These are phyloP conservation scores for Microdochium bolleyi DNA, from an alignment of 2,329 filamentous ascomycete species.

Conservation along the genomic window DNA sequence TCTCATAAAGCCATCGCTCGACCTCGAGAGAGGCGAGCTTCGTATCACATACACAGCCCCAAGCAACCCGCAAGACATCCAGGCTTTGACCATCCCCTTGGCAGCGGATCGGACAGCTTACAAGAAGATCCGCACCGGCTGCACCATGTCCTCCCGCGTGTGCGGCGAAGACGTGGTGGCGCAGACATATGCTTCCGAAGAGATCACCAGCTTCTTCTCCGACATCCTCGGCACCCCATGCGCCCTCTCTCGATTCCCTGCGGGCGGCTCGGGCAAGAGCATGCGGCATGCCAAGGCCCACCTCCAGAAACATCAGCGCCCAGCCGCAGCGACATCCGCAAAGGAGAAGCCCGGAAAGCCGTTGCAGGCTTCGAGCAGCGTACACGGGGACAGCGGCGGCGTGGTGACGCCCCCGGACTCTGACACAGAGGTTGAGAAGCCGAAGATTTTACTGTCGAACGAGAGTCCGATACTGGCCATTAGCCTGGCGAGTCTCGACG, in stretches of 20 bases:
- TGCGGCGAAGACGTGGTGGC: constrained; percentile 74
- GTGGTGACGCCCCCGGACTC: constrained; percentile 51
- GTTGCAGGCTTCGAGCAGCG: too few species aligned
- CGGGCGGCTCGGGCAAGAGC: constrained; percentile 49
- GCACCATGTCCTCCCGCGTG: constrained; percentile 53
- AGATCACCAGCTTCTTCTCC: constrained; percentile 72
- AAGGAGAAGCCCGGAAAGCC: not conserved
- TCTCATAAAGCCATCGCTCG: constrained; percentile 65
- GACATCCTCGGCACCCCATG: constrained; percentile 69
- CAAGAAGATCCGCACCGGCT: constrained; percentile 25
- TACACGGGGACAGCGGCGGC: constrained; percentile 40
- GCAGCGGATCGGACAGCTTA: constrained; percentile 59
- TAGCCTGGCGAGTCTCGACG: constrained; percentile 69
- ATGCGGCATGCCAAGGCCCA: constrained; percentile 66
- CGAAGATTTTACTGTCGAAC: constrained; percentile 74
- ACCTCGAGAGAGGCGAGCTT: constrained; percentile 61
- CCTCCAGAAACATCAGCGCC: constrained; percentile 49
- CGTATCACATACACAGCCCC: constrained; percentile 44
- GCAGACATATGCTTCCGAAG: constrained; percentile 57
- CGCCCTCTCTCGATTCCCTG: constrained; percentile 74
- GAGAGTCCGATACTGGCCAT: constrained; percentile 89
- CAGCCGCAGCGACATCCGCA: constrained; percentile 6
- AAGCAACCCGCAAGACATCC: constrained; percentile 4
- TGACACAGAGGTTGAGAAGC: constrained; percentile 36
- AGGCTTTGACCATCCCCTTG: constrained; percentile 49